Evolutionary conservation across 441 rosid species (phyloP).

Genomic region (Syzygium syzygioides): DNA sequence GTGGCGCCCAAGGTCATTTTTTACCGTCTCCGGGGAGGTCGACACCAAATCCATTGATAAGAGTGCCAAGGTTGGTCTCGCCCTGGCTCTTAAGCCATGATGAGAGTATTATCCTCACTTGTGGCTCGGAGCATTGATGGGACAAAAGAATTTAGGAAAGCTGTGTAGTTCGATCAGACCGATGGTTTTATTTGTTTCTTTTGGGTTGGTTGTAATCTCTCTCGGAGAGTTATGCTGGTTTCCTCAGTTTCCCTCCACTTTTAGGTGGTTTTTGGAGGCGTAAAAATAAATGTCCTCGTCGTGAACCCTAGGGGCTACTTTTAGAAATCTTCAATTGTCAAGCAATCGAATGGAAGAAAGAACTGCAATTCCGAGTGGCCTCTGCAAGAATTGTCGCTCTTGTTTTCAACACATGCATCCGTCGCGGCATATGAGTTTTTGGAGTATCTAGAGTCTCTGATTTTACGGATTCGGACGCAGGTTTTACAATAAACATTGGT

Average conservation of each 20-base stretch:
- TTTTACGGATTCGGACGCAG: not conserved
- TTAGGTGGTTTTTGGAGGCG: not conserved
- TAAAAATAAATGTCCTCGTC: not conserved
- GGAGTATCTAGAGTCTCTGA: not conserved
- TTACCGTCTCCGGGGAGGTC: conserved; percentile 77
- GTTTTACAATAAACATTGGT: not conserved
- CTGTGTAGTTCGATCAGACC: not conserved
- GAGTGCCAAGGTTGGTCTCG: conserved; percentile 83
- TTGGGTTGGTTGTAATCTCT: not conserved
- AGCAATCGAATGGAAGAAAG: not conserved
- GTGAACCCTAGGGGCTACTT: not conserved
- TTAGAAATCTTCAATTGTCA: not conserved
- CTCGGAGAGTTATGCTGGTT: not conserved
- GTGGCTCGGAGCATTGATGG: not conserved
- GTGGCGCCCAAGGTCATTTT: conserved; percentile 78
- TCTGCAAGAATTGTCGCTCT: not conserved
- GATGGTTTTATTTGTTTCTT: not conserved
- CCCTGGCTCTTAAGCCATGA: conserved; percentile 83
- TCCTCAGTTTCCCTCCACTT: not conserved
- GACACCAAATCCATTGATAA: conserved; percentile 80
- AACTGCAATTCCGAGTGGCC: not conserved
- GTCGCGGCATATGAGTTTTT: not conserved
- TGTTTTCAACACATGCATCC: not conserved
- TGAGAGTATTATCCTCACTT: not conserved
- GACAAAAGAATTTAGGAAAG: not conserved